phyloP scores from a whole-genome alignment of 345 rosid genomes.

The Euphorbia tirucalli region DNA sequence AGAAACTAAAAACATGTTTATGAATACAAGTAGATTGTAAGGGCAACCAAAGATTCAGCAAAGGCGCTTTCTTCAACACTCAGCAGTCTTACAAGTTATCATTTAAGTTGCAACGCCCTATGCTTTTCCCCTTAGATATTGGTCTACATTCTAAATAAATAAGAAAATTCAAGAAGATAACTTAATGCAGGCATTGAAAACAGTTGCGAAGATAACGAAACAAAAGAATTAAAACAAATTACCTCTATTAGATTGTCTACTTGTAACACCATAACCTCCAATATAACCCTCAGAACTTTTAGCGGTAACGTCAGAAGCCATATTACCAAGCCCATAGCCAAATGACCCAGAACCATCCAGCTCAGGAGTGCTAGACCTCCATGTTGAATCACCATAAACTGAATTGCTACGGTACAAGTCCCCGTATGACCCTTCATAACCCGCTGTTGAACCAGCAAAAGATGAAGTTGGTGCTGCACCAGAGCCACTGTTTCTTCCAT shows the following conservation, averaged over 20 bases:
- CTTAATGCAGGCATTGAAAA: constrained; percentile 13
- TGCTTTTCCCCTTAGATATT: not conserved
- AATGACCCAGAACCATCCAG: constrained; percentile 61
- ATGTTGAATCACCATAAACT: constrained; percentile 68
- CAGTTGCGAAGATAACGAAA: not conserved
- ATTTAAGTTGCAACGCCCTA: not conserved
- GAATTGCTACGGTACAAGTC: constrained; percentile 60
- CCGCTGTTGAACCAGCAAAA: constrained; percentile 51
- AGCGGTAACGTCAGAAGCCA: constrained; percentile 59
- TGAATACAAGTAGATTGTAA: not conserved
- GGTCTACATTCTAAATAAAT: not conserved
- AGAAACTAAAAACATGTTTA: not conserved
- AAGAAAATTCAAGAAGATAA: not conserved
- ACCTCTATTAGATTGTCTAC: constrained; percentile 90
- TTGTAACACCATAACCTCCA: constrained; percentile 68
- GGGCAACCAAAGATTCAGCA: too few relatives aligned
- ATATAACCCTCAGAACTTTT: constrained; percentile 64
- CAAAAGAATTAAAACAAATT: constrained; percentile 21
- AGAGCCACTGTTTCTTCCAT: constrained; percentile 53
- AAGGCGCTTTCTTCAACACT: too few relatives aligned
- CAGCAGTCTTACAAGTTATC: not conserved
- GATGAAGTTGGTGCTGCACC: constrained; percentile 53
- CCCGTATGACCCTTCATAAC: constrained; percentile 59
- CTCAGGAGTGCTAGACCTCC: constrained; percentile 68
- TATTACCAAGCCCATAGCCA: constrained; percentile 59